Conservation (phyloP, 164 flowering plant genomes). For the grape (Vitis vinifera) region ASM3070453v1 NC_081817.1:4864001-4864500, state of each 20-base stretch:
- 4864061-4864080: not conserved
- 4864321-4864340: not conserved
- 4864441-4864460: too few species aligned
- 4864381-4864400: too few species aligned
- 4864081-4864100: not conserved
- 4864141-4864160: not conserved
- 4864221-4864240: not conserved
- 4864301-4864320: slow-evolving; percentile 4
- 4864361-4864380: not conserved
- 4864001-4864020: too few species aligned
- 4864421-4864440: too few species aligned
- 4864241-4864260: slow-evolving; percentile 1
- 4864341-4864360: not conserved
- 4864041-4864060: too few species aligned
- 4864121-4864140: not conserved
- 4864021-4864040: too few species aligned
- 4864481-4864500: not conserved
- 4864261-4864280: not conserved
- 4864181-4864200: not conserved
- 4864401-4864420: too few species aligned
- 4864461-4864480: too few species aligned
- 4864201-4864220: not conserved
- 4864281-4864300: not conserved
- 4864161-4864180: not conserved
- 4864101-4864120: too few species aligned